Base-by-base conservation (phyloP, 441 rosid species). In the Viola pubescens region DNA sequence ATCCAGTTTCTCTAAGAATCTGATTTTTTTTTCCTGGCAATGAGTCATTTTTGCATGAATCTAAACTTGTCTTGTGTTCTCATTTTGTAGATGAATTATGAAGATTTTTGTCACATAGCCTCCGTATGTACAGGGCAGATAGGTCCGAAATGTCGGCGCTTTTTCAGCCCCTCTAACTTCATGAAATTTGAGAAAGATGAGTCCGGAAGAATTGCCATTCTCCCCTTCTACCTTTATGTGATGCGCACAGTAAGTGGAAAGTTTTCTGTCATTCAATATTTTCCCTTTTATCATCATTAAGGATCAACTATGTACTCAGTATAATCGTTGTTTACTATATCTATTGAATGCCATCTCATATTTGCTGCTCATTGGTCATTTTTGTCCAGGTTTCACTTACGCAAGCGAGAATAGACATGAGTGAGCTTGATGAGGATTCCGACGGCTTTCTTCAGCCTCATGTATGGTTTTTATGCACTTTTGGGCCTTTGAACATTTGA, bases 111-210 rank as follows among this genome's bases (percentile, higher is more conserved):
- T 70, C 96, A 88, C 74, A 94, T 94, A 75, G 94, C 99, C 37
- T 85, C 99, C 6, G 90, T 94, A 26, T 94, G 99, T 66, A 81
- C 95, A 9, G 96, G 90, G 73, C 99, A 90, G 77, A 94, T 94
- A 55, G 99, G 99, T 45, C 91, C 96, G 64, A 94, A 88, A 65
- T 94, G 96, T 58, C 86, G 96, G 37, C 91, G 95, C 12, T 94
- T 94, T 75, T 94, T 94, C 74, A 90, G 99, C 70, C 97, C 99
- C 2, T 94, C 96, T 63, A 90, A 94, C 72, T 94, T 94, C 74
- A 94, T 94, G 97, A 94, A 94, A 82, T 90, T 94, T 66, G 99
- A 94, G 87, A 94, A 90, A 74, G 99, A 94, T 69, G 99, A 94
- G 70, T 87, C 95, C 3, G 99, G 99, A 66, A 82, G 99, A 79